These are phyloP conservation scores for Termitomyces sp. DNA, from an alignment of 768 basidiomycete genomes.

Conservation along the genomic window DNA sequence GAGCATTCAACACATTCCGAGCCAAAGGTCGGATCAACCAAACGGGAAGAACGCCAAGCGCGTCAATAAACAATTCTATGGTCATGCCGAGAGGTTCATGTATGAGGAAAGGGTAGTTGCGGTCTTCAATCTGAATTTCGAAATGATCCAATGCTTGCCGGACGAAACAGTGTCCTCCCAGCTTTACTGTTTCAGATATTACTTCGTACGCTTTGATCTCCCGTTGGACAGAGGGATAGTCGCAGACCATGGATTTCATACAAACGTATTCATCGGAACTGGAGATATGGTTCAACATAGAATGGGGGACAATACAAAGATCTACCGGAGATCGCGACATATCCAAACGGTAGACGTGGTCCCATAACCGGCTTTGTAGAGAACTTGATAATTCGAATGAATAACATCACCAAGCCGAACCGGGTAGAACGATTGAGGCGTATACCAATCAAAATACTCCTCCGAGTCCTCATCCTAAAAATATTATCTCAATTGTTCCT, in stretches of 20 bases:
- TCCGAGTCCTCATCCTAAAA: neutral
- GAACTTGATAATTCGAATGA: neutral
- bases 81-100: neutral
- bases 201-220: neutral
- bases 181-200: neutral
- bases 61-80: neutral
- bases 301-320: neutral
- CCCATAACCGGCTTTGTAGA: neutral
- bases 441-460: neutral
- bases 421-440: neutral
- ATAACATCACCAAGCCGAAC: neutral
- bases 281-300: neutral
- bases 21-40: neutral
- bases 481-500: no score
- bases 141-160: neutral
- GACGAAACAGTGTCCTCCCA: neutral
- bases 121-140: neutral
- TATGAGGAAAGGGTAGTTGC: neutral
- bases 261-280: neutral
- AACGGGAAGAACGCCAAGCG: neutral
- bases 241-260: neutral
- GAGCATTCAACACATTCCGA: neutral
- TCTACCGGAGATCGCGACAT: neutral
- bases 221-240: neutral
- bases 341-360: neutral